These are phyloP conservation scores for Fusarium napiforme DNA, from an alignment of 2,329 filamentous ascomycete species.

Conservation along the genomic window DNA sequence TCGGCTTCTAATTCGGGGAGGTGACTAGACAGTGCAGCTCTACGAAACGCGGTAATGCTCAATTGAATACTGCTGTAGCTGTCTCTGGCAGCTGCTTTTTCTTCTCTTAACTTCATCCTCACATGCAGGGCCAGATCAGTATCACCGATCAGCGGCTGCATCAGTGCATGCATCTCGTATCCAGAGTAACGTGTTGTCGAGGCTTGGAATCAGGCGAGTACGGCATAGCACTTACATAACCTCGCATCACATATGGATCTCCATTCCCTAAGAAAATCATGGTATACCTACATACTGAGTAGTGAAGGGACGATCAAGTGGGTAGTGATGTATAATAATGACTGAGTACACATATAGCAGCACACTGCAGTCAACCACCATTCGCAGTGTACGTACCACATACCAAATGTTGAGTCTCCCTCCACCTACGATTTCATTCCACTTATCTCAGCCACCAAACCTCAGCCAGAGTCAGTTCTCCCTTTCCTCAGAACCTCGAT, in stretches of 20 bases:
- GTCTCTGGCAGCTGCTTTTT: neutral
- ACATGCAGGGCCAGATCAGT: constrained; percentile 8
- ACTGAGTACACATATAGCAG: neutral
- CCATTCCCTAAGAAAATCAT: neutral
- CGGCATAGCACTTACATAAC: neutral
- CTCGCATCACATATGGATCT: neutral
- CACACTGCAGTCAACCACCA: neutral
- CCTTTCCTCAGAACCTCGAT: neutral
- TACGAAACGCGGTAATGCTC: constrained; percentile 7
- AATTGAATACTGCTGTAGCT: neutral
- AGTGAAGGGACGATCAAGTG: neutral
- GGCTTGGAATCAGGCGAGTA: neutral
- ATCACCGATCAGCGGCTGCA: neutral
- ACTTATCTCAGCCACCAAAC: neutral
- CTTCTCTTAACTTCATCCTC: neutral
- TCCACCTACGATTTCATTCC: neutral
- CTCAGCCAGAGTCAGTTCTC: neutral
- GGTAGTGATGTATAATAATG: neutral
- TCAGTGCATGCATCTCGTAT: constrained; percentile 19
- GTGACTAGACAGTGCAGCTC: constrained; percentile 10
- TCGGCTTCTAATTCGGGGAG: constrained; percentile 13
- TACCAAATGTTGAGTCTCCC: neutral
- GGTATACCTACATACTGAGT: neutral
- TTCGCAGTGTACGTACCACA: neutral
- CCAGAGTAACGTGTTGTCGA: constrained; percentile 9